Conservation (phyloP, 257 asterid genomes). For the Nicotiana paniculata region DNA sequence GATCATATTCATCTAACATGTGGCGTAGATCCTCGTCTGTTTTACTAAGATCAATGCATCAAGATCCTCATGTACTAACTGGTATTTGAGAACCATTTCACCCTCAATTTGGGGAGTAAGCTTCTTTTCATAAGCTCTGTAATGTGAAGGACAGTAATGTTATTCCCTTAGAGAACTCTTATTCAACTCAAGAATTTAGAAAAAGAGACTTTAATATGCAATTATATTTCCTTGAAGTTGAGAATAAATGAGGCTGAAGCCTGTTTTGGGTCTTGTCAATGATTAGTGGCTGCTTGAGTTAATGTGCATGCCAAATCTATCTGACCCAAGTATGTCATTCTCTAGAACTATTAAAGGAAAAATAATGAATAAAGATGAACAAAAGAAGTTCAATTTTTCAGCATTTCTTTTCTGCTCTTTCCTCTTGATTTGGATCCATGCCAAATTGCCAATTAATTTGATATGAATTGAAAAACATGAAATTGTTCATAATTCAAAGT, state of each 20-base stretch:
- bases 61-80: conserved; percentile 65
- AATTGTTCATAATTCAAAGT: not conserved
- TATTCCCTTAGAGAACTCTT: not conserved
- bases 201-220: not conserved
- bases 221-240: not conserved
- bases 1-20: conserved; percentile 67
- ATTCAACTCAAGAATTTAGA: not conserved
- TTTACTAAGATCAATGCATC: conserved; percentile 72
- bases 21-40: conserved; percentile 69
- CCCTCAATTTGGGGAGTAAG: conserved; percentile 54
- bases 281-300: not conserved
- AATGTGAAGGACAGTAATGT: not conserved
- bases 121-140: conserved; percentile 74
- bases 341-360: not conserved
- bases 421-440: not conserved
- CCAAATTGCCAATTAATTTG: not conserved
- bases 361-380: not conserved
- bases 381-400: not conserved
- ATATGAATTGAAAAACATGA: not conserved
- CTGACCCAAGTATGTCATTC: not conserved
- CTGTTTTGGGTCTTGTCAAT: not conserved
- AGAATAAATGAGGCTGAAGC: not conserved
- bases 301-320: not conserved
- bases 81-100: conserved; percentile 73
- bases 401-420: not conserved